phyloP scores from a whole-genome alignment of 2,329 filamentous ascomycete genomes.

The Fusarium transvaalense region DNA sequence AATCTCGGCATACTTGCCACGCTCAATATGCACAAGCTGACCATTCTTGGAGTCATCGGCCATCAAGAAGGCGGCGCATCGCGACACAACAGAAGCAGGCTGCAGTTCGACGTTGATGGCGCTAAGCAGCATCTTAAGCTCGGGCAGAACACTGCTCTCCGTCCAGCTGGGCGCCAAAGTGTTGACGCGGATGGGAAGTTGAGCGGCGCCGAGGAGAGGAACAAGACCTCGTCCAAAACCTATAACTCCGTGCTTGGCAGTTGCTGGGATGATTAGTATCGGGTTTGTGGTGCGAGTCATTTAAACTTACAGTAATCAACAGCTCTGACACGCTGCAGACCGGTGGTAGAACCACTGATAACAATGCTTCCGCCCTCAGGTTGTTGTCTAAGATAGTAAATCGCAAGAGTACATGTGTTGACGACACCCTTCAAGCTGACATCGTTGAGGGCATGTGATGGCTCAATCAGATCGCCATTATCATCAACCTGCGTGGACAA shows the following conservation, averaged over 20 bases:
- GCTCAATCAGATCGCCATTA: conserved; percentile 62
- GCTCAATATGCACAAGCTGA: conserved; percentile 64
- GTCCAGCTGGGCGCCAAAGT: conserved; percentile 69
- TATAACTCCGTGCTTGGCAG: conserved; percentile 67
- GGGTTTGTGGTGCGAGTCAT: fast-evolving
- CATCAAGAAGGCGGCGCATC: conserved; percentile 63
- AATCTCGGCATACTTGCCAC: conserved; percentile 65
- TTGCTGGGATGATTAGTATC: conserved; percentile 51
- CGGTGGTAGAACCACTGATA: conserved; percentile 64
- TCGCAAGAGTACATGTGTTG: conserved; percentile 62
- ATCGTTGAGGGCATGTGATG: conserved; percentile 59
- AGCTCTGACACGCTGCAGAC: conserved; percentile 63
- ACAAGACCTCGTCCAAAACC: conserved; percentile 65
- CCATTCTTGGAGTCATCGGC: conserved; percentile 61
- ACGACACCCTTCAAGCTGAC: conserved; percentile 63
- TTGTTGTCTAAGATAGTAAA: conserved; percentile 64
- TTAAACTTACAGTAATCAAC: conserved; percentile 62
- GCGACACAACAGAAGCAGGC: conserved; percentile 61
- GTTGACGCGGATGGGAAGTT: conserved; percentile 67
- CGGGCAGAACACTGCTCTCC: conserved; percentile 60
- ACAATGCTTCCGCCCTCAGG: conserved; percentile 64
- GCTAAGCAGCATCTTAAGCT: conserved; percentile 53
- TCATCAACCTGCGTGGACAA: conserved; percentile 61
- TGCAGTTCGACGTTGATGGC: conserved; percentile 58
- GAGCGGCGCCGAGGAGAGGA: conserved; percentile 52